These are phyloP conservation scores for Linaria vulgaris DNA, from an alignment of 257 asterid species.

Conservation along the genomic window DNA sequence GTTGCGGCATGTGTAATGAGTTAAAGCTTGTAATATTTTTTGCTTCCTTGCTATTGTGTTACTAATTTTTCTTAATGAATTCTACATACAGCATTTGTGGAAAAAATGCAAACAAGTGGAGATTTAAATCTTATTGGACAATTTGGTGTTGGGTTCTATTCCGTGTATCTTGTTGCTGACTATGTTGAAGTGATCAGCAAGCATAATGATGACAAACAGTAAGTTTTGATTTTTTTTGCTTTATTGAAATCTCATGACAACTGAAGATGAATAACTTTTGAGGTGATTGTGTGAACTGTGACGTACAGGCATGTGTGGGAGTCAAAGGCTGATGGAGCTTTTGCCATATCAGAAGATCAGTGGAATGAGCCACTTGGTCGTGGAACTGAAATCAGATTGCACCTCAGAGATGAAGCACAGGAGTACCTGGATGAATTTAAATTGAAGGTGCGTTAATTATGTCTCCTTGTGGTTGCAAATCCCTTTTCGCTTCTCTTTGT, in stretches of 20 bases:
- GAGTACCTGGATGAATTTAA: constrained; percentile 82
- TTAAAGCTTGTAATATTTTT: neutral
- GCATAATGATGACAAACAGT: constrained; percentile 91
- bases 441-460: constrained; percentile 55
- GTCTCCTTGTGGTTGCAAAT: neutral
- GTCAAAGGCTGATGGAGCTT: constrained; percentile 92
- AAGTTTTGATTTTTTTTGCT: constrained; percentile 25
- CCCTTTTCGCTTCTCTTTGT: neutral
- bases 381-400: constrained; percentile 88
- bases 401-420: constrained; percentile 85
- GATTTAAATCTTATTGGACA: constrained; percentile 93
- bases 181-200: constrained; percentile 93
- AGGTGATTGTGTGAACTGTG: constrained; percentile 17
- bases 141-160: constrained; percentile 95
- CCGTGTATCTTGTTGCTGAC: constrained; percentile 90
- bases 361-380: constrained; percentile 98
- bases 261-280: neutral
- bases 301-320: constrained; percentile 80
- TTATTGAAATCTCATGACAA: neutral
- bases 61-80: neutral
- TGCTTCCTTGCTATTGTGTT: neutral
- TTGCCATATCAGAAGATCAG: constrained; percentile 79
- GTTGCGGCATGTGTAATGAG: neutral
- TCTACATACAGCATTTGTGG: constrained; percentile 71
- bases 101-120: constrained; percentile 92